Base-by-base conservation (phyloP, 768 basidiomycete species). In the Suillus lakei region DNA sequence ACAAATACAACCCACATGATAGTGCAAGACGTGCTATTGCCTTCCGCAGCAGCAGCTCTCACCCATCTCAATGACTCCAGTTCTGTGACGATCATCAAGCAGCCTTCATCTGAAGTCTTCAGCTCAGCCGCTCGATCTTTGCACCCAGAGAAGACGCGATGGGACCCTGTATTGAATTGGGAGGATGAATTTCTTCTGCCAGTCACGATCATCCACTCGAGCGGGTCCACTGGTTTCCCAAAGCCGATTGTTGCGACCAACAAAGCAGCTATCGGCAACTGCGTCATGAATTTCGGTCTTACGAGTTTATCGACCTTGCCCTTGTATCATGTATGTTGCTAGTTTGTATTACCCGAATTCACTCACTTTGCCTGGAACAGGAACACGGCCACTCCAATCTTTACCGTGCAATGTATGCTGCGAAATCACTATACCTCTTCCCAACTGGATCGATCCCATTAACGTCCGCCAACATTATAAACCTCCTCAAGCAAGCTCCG, bases 171-270 rank as follows among this genome's bases (percentile, higher is more conserved):
- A 46, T 66, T 74, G 10, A 69, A 38, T 16, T 75, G 72, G 8
- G 70, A 74, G 5, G 63, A 41, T 23, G 74, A 74, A 46, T 62
- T 53, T 26, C 64, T 70, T 18, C 56, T 74, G 6, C 74, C 73
- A 4, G 12, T 72, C n/a, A 59, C 63, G 10, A 46, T 74, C 30
- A 58, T 76, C 13, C 74, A 74, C 56, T 74, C 73, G 70, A 81
- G 59, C 7, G 70, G 73, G 28, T 76, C 74, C 4, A 86, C 86
- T 15, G 86, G 85, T 1, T 82, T 78, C 59, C 85, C 85, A 2
- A 86, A 79, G 71, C 81, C 78, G 30, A 83, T 82, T 32, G 69
- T 70, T 48, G 67, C 74, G 63, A 79, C 78, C 0, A 81, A 83
- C 67, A 75, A 76, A 58, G 74, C 72, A 6, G 71, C 79, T 23